These are phyloP conservation scores for Tuctoria greenei DNA, from an alignment of 176 grass and related monocot genomes.

Conservation along the genomic window DNA sequence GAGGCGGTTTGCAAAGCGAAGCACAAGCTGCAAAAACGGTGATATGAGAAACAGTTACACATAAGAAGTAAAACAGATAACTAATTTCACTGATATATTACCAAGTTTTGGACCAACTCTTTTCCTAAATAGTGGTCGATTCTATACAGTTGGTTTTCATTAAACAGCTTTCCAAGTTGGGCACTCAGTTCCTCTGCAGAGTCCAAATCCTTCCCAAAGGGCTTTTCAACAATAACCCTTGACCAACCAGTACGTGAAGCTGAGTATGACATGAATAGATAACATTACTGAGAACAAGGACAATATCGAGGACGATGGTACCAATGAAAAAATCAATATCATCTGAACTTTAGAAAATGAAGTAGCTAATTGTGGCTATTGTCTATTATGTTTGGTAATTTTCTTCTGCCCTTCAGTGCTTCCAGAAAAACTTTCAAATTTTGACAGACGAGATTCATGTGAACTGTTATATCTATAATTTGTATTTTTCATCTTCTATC, in stretches of 20 bases:
- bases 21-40: constrained; percentile 62
- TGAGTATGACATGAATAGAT: constrained; percentile 41
- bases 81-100: constrained; percentile 30
- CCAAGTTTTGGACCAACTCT: constrained; percentile 92
- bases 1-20: constrained; percentile 81
- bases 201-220: constrained; percentile 84
- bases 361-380: neutral
- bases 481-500: neutral
- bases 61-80: constrained; percentile 22
- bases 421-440: neutral
- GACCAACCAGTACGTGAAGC: constrained; percentile 65
- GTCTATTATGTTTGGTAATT: neutral
- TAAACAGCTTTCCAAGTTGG: constrained; percentile 73
- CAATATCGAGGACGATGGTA: neutral
- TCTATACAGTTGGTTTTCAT: constrained; percentile 79
- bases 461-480: neutral
- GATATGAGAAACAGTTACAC: constrained; percentile 26
- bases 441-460: neutral
- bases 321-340: constrained; percentile 13
- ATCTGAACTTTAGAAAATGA: constrained; percentile 3
- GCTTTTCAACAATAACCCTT: constrained; percentile 89
- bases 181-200: constrained; percentile 78
- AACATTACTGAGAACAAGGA: neutral
- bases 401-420: neutral
- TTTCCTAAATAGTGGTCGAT: constrained; percentile 96